Evolutionary conservation across 1,139 yeast species (phyloP).

Genomic region (Kodamaea arcana): DNA sequence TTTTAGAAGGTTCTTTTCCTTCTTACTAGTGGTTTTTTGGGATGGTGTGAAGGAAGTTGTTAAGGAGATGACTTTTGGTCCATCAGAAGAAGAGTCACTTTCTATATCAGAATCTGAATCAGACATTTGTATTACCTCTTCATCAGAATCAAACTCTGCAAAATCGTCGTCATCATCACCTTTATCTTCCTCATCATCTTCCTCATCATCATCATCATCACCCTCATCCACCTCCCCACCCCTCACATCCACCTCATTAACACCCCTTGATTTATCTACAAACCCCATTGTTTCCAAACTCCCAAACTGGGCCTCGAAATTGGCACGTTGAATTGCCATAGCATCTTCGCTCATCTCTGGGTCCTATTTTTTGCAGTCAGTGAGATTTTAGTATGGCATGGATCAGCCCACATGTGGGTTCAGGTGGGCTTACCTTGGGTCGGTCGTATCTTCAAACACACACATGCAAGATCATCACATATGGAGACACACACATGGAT

Average conservation of each 20-base stretch:
- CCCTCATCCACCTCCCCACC: conserved; percentile 8
- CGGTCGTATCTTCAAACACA: too few relatives aligned
- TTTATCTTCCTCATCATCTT: conserved; percentile 18
- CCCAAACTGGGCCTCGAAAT: conserved; percentile 71
- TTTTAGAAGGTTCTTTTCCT: conserved; percentile 30
- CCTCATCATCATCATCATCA: conserved; percentile 6
- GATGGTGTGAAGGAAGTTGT: conserved; percentile 19
- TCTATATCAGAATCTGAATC: conserved; percentile 5
- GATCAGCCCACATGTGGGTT: too few relatives aligned
- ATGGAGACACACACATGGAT: too few relatives aligned
- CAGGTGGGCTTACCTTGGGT: too few relatives aligned
- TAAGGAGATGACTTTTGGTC: conserved; percentile 36
- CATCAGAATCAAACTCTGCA: conserved; percentile 3
- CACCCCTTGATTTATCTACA: conserved; percentile 46
- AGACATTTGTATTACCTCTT: conserved; percentile 6
- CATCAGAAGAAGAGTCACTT: conserved; percentile 5
- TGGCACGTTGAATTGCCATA: conserved; percentile 54
- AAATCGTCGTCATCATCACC: conserved; percentile 11
- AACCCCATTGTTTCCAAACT: conserved; percentile 56
- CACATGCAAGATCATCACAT: too few relatives aligned
- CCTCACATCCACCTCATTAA: background rate
- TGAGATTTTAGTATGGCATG: too few relatives aligned
- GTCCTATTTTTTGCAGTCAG: too few relatives aligned
- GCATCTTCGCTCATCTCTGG: conserved; percentile 41
- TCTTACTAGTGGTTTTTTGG: conserved; percentile 20